Conservation (phyloP, 1,139 yeast species). For the Debaryomycetaceae sp. region DNA sequence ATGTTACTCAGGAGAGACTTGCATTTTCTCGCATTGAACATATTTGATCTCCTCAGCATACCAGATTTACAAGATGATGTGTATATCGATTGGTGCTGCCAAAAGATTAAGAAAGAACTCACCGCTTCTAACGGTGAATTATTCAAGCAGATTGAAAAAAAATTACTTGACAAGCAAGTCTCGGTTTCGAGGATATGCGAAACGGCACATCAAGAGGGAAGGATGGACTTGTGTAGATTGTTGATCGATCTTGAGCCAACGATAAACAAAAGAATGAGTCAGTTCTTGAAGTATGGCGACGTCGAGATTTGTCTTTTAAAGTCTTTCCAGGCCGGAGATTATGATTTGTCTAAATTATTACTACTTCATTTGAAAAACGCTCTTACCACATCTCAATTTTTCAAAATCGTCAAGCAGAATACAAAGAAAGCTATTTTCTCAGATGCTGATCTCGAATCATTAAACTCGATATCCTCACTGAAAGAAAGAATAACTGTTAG, state of each 20-base stretch:
- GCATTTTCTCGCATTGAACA: slow-evolving; percentile 61
- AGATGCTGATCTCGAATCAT: slow-evolving; percentile 14
- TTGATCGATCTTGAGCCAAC: slow-evolving; percentile 69
- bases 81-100: slow-evolving; percentile 79
- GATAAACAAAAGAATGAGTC: slow-evolving; percentile 57
- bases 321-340: slow-evolving; percentile 64
- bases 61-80: slow-evolving; percentile 50
- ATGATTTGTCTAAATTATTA: slow-evolving; percentile 61
- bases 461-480: slow-evolving; percentile 10
- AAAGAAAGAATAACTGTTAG: slow-evolving; percentile 22
- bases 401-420: slow-evolving; percentile 39
- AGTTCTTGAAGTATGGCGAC: slow-evolving; percentile 70
- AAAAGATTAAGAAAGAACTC: slow-evolving; percentile 56
- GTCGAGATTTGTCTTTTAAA: slow-evolving; percentile 65
- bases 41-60: slow-evolving; percentile 51
- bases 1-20: slow-evolving; percentile 58
- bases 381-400: slow-evolving; percentile 38
- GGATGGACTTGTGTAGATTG: slow-evolving; percentile 61
- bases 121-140: slow-evolving; percentile 59
- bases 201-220: slow-evolving; percentile 81
- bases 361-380: slow-evolving; percentile 48
- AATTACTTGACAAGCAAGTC: slow-evolving; percentile 33
- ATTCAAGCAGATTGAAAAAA: slow-evolving; percentile 45
- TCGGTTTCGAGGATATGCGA: slow-evolving; percentile 65
- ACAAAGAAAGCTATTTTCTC: slow-evolving; percentile 21